phyloP scores from a whole-genome alignment of 2,329 filamentous ascomycete genomes.

The Fusarium penzigii region DNA sequence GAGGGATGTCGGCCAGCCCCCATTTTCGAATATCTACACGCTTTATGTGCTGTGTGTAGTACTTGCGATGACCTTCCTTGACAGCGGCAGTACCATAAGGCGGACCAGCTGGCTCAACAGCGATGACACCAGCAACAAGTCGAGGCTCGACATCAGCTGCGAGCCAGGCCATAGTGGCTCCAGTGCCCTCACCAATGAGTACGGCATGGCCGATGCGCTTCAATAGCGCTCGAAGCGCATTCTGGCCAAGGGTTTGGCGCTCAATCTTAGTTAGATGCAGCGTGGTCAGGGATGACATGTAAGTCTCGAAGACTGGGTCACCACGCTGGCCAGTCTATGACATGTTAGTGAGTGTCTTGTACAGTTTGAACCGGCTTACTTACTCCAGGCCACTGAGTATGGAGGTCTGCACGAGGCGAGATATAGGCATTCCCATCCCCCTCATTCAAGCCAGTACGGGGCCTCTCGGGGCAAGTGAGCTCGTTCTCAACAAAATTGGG shows the following conservation, averaged over 20 bases:
- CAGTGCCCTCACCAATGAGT: slow-evolving; percentile 53
- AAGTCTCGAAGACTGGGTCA: slow-evolving; percentile 50
- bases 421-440: slow-evolving; percentile 14
- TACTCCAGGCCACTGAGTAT: slow-evolving; percentile 43
- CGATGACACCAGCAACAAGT: slow-evolving; percentile 49
- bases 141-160: slow-evolving; percentile 50
- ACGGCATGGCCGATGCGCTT: slow-evolving; percentile 42
- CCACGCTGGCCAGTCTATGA: slow-evolving; percentile 38
- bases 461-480: slow-evolving; percentile 34
- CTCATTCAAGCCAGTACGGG: neutral
- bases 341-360: neutral
- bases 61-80: slow-evolving; percentile 10
- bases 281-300: slow-evolving; percentile 46
- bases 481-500: slow-evolving; percentile 29
- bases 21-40: slow-evolving; percentile 36
- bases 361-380: slow-evolving; percentile 1
- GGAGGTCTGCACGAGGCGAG: slow-evolving; percentile 23
- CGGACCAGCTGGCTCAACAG: slow-evolving; percentile 55
- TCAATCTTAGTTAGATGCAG: slow-evolving; percentile 30
- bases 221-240: slow-evolving; percentile 44
- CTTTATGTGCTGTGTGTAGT: slow-evolving; percentile 19
- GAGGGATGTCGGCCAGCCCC: slow-evolving; percentile 43
- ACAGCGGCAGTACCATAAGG: slow-evolving; percentile 41
- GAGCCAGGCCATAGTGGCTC: slow-evolving; percentile 47
- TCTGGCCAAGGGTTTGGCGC: slow-evolving; percentile 33